These are phyloP conservation scores for Ophiobolus disseminans DNA, from an alignment of 2,329 filamentous ascomycete genomes.

Conservation along the genomic window DNA sequence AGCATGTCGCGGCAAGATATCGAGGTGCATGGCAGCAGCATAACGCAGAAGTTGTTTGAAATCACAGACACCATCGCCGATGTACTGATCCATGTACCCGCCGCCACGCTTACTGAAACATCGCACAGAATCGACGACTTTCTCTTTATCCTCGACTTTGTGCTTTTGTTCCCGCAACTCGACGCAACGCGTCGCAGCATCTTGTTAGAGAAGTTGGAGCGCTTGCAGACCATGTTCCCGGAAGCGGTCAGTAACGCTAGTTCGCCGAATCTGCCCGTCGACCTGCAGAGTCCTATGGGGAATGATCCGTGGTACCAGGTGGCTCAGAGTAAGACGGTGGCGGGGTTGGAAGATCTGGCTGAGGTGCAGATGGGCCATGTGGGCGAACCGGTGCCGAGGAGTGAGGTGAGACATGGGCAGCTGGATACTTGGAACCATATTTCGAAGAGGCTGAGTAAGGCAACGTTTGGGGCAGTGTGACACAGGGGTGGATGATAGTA, in stretches of 20 bases:
- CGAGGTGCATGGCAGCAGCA: slow-evolving; percentile 63
- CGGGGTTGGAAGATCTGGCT: slow-evolving; percentile 29
- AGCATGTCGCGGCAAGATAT: slow-evolving; percentile 56
- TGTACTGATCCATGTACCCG: slow-evolving; percentile 61
- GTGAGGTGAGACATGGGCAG: slow-evolving; percentile 23
- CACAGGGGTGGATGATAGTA: too few relatives aligned
- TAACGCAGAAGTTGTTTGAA: slow-evolving; percentile 67
- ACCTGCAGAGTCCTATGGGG: slow-evolving; percentile 32
- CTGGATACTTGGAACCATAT: slow-evolving; percentile 45
- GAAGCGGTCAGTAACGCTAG: slow-evolving; percentile 42
- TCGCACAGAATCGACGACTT: slow-evolving; percentile 61
- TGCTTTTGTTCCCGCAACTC: slow-evolving; percentile 59
- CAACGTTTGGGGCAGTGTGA: slow-evolving; percentile 6
- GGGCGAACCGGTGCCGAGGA: slow-evolving; percentile 7
- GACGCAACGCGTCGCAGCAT: slow-evolving; percentile 56
- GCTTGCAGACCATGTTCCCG: slow-evolving; percentile 45
- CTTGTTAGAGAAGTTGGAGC: slow-evolving; percentile 52
- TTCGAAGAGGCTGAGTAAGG: slow-evolving; percentile 38
- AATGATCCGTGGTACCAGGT: slow-evolving; percentile 46
- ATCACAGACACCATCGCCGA: slow-evolving; percentile 67
- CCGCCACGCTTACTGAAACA: slow-evolving; percentile 56
- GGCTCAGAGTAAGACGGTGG: slow-evolving; percentile 43
- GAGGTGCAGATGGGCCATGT: slow-evolving; percentile 8
- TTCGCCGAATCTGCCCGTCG: slow-evolving; percentile 40
- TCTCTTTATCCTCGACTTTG: slow-evolving; percentile 59